Evolutionary conservation across 2,329 filamentous ascomycete species (phyloP).

Genomic region (Aureobasidium sp.): DNA sequence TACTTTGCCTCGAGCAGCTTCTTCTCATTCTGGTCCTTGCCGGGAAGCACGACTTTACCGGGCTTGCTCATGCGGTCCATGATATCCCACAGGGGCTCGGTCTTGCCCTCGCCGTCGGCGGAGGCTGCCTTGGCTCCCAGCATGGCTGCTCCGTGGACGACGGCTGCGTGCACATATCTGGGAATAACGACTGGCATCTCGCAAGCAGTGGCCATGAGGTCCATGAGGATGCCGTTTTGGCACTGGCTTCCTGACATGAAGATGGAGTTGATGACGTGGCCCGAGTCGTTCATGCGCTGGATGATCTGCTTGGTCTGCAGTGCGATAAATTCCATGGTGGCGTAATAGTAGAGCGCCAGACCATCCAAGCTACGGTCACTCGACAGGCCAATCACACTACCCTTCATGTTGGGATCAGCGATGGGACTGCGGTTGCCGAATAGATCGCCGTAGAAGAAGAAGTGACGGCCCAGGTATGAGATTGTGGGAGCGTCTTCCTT

Average conservation of each 20-base stretch:
- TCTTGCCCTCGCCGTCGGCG: slow-evolving; percentile 64
- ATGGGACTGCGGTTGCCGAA: slow-evolving; percentile 95
- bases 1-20: slow-evolving; percentile 82
- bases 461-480: slow-evolving; percentile 79
- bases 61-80: slow-evolving; percentile 98
- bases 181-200: slow-evolving; percentile 90
- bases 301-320: slow-evolving; percentile 95
- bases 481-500: slow-evolving; percentile 64
- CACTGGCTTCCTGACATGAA: slow-evolving; percentile 99
- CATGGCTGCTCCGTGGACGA: slow-evolving; percentile 98
- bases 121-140: slow-evolving; percentile 94
- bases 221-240: slow-evolving; percentile 89
- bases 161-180: slow-evolving; percentile 86
- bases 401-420: slow-evolving; percentile 87
- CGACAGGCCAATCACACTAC: slow-evolving; percentile 76
- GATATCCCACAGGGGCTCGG: slow-evolving; percentile 86
- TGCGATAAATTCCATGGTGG: slow-evolving; percentile 95
- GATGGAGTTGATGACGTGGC: slow-evolving; percentile 81
- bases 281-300: slow-evolving; percentile 82
- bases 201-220: slow-evolving; percentile 82
- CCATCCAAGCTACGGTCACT: slow-evolving; percentile 81
- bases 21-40: slow-evolving; percentile 64
- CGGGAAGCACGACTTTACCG: slow-evolving; percentile 72
- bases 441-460: slow-evolving; percentile 97
- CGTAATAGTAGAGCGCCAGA: slow-evolving; percentile 87